Conservation (phyloP, 305 asterid species). For the Caryopteris hybrid region DNA sequence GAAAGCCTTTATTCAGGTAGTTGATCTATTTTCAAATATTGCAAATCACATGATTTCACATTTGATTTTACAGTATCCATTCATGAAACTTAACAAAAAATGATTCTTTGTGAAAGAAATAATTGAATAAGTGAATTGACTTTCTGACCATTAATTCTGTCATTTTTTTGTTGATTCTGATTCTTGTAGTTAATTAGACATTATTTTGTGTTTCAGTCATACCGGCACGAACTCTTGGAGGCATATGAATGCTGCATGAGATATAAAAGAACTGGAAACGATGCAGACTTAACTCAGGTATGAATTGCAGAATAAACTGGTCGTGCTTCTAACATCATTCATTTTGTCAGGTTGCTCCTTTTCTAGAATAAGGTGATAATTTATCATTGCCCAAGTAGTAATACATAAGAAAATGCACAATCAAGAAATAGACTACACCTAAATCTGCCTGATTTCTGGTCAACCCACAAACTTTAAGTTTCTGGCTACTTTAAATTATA, state of each 20-base stretch:
- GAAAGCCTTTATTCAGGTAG: slow-evolving; percentile 93
- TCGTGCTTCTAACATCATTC: neutral
- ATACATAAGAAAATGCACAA: neutral
- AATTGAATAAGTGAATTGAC: slow-evolving; percentile 4
- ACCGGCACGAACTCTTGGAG: slow-evolving; percentile 82
- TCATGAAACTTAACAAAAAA: neutral
- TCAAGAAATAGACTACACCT: neutral
- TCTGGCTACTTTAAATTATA: neutral
- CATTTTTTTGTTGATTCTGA: neutral
- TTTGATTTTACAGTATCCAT: neutral
- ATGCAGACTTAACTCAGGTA: slow-evolving; percentile 98
- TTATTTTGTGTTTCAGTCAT: slow-evolving; percentile 50
- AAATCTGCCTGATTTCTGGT: too few species aligned
- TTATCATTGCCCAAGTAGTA: neutral
- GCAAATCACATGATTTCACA: too few species aligned
- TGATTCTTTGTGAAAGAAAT: neutral
- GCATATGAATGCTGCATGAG: slow-evolving; percentile 93
- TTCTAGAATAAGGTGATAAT: neutral
- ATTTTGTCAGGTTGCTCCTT: slow-evolving; percentile 2
- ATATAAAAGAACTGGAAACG: slow-evolving; percentile 77
- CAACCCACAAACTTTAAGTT: neutral
- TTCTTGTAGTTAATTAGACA: slow-evolving; percentile 13
- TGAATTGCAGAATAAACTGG: slow-evolving; percentile 9
- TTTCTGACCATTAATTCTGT: neutral
- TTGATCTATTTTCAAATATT: neutral